Conservation (phyloP, 768 basidiomycete genomes). For the Cytidiella melzeri region DNA sequence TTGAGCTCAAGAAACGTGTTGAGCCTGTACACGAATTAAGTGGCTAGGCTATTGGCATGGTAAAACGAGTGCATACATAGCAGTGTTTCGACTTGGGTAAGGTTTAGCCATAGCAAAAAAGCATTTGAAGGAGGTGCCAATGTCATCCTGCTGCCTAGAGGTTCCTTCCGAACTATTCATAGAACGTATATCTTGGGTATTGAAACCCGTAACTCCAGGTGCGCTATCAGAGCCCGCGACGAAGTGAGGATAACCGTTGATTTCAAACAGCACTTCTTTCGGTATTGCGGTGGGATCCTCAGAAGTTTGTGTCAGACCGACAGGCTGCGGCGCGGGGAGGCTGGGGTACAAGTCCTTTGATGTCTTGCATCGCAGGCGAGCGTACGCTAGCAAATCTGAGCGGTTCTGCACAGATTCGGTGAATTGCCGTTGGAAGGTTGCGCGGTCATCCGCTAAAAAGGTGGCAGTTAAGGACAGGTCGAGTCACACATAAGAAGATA, state of each 20-base stretch:
- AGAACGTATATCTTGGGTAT: not conserved
- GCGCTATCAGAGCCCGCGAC: not conserved
- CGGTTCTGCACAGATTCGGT: slow-evolving; percentile 45
- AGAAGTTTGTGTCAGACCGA: slow-evolving; percentile 11
- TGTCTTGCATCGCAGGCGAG: slow-evolving; percentile 50
- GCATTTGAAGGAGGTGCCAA: slow-evolving; percentile 36
- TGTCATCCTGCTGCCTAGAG: slow-evolving; percentile 14
- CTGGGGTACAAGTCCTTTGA: slow-evolving; percentile 22
- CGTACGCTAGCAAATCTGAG: slow-evolving; percentile 48
- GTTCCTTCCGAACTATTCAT: not conserved
- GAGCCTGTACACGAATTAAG: slow-evolving; percentile 38
- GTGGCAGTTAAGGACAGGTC: slow-evolving; percentile 5
- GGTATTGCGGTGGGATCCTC: slow-evolving; percentile 7
- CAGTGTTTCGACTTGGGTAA: slow-evolving; percentile 67
- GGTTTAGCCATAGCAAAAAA: slow-evolving; percentile 74
- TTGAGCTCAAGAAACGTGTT: slow-evolving; percentile 79
- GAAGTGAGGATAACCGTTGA: slow-evolving; percentile 60
- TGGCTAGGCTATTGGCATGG: too few species aligned
- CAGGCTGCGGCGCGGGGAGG: not conserved
- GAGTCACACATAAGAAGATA: not conserved
- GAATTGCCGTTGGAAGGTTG: slow-evolving; percentile 41
- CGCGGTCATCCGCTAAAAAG: slow-evolving; percentile 44
- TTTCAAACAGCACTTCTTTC: slow-evolving; percentile 60
- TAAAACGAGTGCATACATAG: slow-evolving; percentile 48
- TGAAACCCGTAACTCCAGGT: not conserved